Conservation (phyloP, 1,284 basidiomycete genomes). For the Quambalaria eucalypti region DNA sequence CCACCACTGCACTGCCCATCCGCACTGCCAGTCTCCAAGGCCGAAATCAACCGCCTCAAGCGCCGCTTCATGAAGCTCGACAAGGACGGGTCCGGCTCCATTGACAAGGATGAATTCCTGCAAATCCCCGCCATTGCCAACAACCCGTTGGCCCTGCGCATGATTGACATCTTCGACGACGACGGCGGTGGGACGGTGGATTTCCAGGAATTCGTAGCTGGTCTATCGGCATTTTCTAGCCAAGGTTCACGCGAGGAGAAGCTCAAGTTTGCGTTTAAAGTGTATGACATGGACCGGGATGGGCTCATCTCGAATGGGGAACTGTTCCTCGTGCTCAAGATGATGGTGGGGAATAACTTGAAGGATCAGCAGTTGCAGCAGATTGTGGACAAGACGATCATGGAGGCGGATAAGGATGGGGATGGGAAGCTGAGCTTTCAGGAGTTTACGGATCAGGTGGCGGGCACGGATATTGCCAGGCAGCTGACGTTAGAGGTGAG, state of each 20-base stretch:
- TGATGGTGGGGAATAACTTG: conserved; percentile 99
- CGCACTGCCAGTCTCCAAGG: conserved; percentile 13
- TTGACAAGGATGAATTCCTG: conserved; percentile 96
- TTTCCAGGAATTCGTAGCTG: conserved; percentile 97
- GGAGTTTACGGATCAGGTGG: conserved; percentile 92
- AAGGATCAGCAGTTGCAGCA: conserved; percentile 99
- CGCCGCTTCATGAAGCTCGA: conserved; percentile 99
- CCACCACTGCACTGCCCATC: neutral
- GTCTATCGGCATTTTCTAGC: conserved; percentile 90
- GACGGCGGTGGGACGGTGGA: conserved; percentile 97
- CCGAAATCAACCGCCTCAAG: conserved; percentile 64
- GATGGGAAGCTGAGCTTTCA: conserved; percentile 95
- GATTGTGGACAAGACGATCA: conserved; percentile 99
- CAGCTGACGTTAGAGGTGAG: conserved; percentile 97
- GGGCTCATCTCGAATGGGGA: conserved; percentile 98
- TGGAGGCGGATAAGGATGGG: conserved; percentile 96
- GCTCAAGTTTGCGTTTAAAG: conserved; percentile 90
- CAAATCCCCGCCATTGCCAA: conserved; percentile 98
- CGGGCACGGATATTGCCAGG: conserved; percentile 94
- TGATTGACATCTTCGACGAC: conserved; percentile 99
- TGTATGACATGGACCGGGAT: conserved; percentile 96
- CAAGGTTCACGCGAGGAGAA: conserved; percentile 94
- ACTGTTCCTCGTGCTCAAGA: conserved; percentile 94
- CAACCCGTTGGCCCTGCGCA: conserved; percentile 87
- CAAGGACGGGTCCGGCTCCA: conserved; percentile 91